Conservation (phyloP, 1,284 basidiomycete species). For the Rhodofomes roseus region DNA sequence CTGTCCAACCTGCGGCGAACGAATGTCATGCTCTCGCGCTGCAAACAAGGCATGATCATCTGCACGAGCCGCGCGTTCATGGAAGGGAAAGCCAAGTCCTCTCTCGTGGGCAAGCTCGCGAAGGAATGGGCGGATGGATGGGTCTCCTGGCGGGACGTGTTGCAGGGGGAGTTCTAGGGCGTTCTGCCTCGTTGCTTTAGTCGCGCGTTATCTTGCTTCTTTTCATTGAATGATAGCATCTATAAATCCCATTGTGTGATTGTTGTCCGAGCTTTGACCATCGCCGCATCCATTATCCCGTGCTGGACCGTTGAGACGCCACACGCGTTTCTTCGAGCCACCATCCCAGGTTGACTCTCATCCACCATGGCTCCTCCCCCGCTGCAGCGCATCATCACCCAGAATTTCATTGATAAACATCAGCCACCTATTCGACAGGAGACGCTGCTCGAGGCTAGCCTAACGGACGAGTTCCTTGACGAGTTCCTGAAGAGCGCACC, state of each 20-base stretch:
- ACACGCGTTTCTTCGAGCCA: not conserved
- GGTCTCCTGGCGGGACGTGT: not conserved
- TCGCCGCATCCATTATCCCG: not conserved
- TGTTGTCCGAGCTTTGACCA: not conserved
- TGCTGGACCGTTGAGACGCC: not conserved
- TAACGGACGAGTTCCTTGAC: conserved; percentile 15
- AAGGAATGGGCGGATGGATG: conserved; percentile 12
- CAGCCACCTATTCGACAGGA: conserved; percentile 15
- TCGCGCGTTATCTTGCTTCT: not conserved
- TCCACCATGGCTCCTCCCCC: conserved; percentile 1
- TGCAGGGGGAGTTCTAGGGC: conserved; percentile 6
- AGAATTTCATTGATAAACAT: conserved; percentile 23
- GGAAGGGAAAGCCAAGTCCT: conserved; percentile 8
- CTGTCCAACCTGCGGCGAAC: conserved; percentile 50
- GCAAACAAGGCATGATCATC: conserved; percentile 20
- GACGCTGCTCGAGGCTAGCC: conserved; percentile 18
- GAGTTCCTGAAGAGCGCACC: conserved; percentile 8
- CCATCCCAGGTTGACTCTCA: not conserved
- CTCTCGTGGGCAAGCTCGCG: conserved; percentile 14
- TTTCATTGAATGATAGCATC: not conserved
- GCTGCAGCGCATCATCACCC: conserved; percentile 15
- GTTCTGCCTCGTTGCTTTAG: not conserved
- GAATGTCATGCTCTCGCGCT: conserved; percentile 55
- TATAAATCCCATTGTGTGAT: not conserved
- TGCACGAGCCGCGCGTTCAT: conserved; percentile 20